Base-by-base conservation (phyloP, 1,284 basidiomycete species). In the Ganoderma sp. region DNA sequence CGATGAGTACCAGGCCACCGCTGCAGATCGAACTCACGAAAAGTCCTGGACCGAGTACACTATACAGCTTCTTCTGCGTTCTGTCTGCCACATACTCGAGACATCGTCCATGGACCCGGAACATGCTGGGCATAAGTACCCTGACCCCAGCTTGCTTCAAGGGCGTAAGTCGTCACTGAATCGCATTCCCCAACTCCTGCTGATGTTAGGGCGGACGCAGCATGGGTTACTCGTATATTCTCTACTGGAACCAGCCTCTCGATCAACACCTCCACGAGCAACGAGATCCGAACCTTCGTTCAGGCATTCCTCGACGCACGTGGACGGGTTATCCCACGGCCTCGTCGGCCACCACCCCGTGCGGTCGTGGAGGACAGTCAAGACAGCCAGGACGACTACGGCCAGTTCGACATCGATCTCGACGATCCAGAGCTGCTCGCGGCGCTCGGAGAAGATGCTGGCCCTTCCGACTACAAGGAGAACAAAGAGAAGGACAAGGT, bases 301-400 rank as follows among this genome's bases (percentile, higher is more conserved):
- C 86, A 90, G 65, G 83, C 85, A 0, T 92, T 94, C 77, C 82
- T 96, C 7, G 81, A 90, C 68, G 85, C 86, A 19, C 86, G 94
- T 19, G 78, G 79, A 6, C 79, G 74, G 3, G 84, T 85, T 9
- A 78, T 90, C 9, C 88, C 88, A 0, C 76, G 76, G 15, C 84
- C 85, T 1, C 80, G 82, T 22, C 80, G 82, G 4, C 83, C 83
- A 1, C 76, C 70, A 9, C 71, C 74, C 60, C 68, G 77, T 43
- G 64, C 75, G 1, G 64, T 66, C 2, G 66, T 73, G 60, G 72
- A 77, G 59, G 81, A 87, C 65, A 84, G 84, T 67, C 84, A 90
- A 73, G 94, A 95, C 71, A 96, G 93, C 73, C 92, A 95, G 75
- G 92, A 96, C 56, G 83, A 87, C 63, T 92, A 87, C 74, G 86